Conservation (phyloP, 2,329 filamentous ascomycete species). For the Colletotrichum abscissum region DNA sequence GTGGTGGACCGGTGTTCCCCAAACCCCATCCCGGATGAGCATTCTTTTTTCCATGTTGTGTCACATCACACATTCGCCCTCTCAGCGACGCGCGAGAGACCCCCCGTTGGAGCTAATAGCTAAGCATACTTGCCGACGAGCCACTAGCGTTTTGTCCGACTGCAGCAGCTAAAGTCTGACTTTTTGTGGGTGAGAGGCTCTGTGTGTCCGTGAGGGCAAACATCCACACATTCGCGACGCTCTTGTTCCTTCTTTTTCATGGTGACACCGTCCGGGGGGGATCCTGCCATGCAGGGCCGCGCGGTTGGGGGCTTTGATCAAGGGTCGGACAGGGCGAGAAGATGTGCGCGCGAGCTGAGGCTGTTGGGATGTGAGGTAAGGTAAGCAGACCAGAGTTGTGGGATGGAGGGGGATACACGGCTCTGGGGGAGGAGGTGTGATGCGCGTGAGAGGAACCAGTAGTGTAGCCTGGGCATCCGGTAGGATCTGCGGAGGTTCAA, state of each 20-base stretch:
- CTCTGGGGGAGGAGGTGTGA: neutral
- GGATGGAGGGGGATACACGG: neutral
- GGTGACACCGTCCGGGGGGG: neutral
- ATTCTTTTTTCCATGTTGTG: neutral
- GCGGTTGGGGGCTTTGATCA: conserved; percentile 1
- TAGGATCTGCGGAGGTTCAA: conserved; percentile 23
- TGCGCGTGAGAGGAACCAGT: neutral
- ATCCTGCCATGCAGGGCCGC: conserved; percentile 24
- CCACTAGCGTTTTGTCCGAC: conserved; percentile 2
- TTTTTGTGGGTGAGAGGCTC: neutral
- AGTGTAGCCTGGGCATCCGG: conserved; percentile 12
- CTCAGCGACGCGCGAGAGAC: too few species aligned
- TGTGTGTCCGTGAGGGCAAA: neutral
- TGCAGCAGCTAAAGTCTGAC: conserved; percentile 12
- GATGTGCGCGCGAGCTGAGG: neutral
- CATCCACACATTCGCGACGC: neutral
- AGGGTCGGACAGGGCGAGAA: neutral
- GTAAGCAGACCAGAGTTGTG: neutral
- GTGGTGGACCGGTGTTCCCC: conserved; percentile 31
- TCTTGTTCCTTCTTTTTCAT: neutral
- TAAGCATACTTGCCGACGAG: conserved; percentile 19
- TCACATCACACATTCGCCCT: neutral
- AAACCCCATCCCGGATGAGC: conserved; percentile 28
- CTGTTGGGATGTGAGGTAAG: neutral
- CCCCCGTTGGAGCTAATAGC: neutral